Percentiles rank a stretch among this genome's conserved stretches.
Evolutionary conservation across 495 filamentous ascomycete species (phyloP).

Genomic region (Hyaloscypha hepaticicola): DNA sequence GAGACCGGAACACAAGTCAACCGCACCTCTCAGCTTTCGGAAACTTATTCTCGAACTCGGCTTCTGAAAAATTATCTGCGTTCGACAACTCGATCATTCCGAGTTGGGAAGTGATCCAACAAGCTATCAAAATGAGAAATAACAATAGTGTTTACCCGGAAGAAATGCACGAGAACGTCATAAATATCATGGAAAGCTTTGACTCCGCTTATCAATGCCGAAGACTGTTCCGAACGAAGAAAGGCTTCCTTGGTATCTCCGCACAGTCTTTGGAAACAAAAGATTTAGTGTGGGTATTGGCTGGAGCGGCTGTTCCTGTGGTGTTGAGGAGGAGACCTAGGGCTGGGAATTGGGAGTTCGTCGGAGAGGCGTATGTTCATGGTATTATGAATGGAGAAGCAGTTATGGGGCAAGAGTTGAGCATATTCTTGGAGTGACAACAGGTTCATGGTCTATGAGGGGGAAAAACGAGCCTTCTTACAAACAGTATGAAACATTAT

Average conservation of each 20-base stretch:
- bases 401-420: background rate
- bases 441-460: background rate
- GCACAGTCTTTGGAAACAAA: background rate
- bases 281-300: background rate
- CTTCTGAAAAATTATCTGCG: background rate
- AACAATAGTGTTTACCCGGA: background rate
- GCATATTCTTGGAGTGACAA: background rate
- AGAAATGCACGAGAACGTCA: background rate
- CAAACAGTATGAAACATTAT: background rate
- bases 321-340: background rate
- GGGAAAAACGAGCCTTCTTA: background rate
- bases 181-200: background rate
- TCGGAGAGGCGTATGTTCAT: constrained; percentile 27
- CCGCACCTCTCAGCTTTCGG: background rate
- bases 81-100: background rate
- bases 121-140: background rate
- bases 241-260: background rate
- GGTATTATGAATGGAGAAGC: constrained; percentile 27
- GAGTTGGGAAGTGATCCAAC: background rate
- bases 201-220: background rate
- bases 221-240: background rate
- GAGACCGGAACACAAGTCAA: background rate
- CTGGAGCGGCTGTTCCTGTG: background rate
- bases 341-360: background rate
- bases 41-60: background rate